Percentiles rank a stretch among this genome's conserved stretches.
Conservation (phyloP, 192 early-diverging fungal genomes). For the Podila horticola region DNA sequence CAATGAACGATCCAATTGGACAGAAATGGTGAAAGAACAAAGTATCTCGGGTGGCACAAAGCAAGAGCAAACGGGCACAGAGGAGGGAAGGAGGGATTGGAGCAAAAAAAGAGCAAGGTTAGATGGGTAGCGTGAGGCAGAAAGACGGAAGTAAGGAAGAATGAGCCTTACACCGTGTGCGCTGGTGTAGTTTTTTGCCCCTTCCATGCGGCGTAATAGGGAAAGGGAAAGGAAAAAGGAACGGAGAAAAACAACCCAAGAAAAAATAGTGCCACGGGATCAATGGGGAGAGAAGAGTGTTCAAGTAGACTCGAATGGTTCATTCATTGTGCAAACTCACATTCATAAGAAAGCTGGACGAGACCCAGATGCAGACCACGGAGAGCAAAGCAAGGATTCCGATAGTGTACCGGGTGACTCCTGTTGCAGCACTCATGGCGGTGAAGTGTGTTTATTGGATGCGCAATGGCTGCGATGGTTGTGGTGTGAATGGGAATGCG, state of each 20-base stretch:
- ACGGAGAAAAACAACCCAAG: too few species aligned
- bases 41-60: background rate
- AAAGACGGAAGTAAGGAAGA: background rate
- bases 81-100: background rate
- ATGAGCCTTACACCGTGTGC: too few species aligned
- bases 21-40: conserved; percentile 2
- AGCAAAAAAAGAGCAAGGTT: too few species aligned
- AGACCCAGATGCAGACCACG: conserved; percentile 85
- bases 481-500: background rate
- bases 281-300: background rate
- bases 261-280: background rate
- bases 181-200: too few species aligned
- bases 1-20: background rate
- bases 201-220: too few species aligned
- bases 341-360: conserved; percentile 81
- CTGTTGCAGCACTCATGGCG: conserved; percentile 10
- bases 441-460: too few species aligned
- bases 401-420: conserved; percentile 58
- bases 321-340: background rate
- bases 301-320: background rate
- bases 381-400: conserved; percentile 74
- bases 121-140: too few species aligned
- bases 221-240: too few species aligned
- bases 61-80: background rate
- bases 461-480: background rate